Conservation (phyloP, 1,284 basidiomycete genomes). For the Nidula niveotomentosa region DNA sequence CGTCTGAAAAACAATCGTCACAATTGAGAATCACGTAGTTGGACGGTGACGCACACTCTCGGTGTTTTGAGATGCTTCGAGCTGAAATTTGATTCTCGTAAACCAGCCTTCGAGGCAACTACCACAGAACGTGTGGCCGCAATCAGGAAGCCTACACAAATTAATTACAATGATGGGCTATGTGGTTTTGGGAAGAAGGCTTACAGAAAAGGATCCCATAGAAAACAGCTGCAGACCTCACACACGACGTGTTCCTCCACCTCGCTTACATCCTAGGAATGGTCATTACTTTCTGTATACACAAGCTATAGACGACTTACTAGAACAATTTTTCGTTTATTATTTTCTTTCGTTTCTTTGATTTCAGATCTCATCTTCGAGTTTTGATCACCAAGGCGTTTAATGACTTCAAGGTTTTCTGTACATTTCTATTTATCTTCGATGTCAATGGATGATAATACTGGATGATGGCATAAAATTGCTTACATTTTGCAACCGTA, state of each 20-base stretch:
- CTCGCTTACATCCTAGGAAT: neutral
- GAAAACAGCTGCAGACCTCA: neutral
- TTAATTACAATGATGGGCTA: neutral
- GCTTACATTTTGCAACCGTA: too few relatives aligned
- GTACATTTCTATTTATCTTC: too few relatives aligned
- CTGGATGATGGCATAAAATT: too few relatives aligned
- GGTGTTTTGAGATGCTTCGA: too few relatives aligned
- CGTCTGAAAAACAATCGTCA: neutral
- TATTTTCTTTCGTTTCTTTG: too few relatives aligned
- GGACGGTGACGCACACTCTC: too few relatives aligned
- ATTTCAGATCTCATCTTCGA: too few relatives aligned
- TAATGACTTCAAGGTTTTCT: too few relatives aligned
- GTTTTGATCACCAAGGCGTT: too few relatives aligned
- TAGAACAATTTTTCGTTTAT: too few relatives aligned
- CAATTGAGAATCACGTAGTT: too few relatives aligned
- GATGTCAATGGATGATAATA: too few relatives aligned
- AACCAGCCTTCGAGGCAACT: neutral
- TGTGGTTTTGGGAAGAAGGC: neutral
- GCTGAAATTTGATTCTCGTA: neutral
- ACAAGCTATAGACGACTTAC: neutral
- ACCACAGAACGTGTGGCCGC: neutral
- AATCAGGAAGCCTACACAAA: neutral
- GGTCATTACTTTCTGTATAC: neutral
- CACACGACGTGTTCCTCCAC: neutral
- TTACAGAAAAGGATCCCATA: neutral